These are phyloP conservation scores for Cubamyces lactineus DNA, from an alignment of 768 basidiomycete species.

Conservation along the genomic window DNA sequence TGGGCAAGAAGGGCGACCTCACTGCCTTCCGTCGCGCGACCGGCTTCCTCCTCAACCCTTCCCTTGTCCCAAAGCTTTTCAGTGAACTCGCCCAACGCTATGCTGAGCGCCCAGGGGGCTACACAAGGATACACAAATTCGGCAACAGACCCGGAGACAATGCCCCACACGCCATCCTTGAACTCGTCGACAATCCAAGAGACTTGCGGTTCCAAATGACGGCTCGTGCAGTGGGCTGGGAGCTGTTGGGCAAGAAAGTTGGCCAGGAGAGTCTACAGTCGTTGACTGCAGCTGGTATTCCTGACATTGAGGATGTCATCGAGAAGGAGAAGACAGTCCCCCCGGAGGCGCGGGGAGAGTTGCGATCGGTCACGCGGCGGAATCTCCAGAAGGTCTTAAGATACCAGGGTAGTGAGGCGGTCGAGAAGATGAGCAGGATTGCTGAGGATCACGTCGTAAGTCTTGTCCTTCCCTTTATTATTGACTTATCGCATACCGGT, in stretches of 20 bases:
- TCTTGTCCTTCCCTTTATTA: slow-evolving; percentile 25
- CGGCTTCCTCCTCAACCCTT: slow-evolving; percentile 76
- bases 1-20: slow-evolving; percentile 84
- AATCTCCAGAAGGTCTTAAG: slow-evolving; percentile 76
- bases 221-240: slow-evolving; percentile 85
- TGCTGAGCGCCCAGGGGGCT: slow-evolving; percentile 82
- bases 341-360: slow-evolving; percentile 42
- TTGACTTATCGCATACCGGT: neutral
- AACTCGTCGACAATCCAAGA: slow-evolving; percentile 91
- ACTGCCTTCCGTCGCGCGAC: slow-evolving; percentile 72
- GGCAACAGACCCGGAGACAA: slow-evolving; percentile 93
- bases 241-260: slow-evolving; percentile 64
- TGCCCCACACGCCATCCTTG: slow-evolving; percentile 88
- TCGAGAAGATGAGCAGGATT: slow-evolving; percentile 54
- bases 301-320: slow-evolving; percentile 49
- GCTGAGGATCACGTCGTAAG: slow-evolving; percentile 70
- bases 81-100: slow-evolving; percentile 80
- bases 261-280: slow-evolving; percentile 45
- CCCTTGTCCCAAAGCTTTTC: slow-evolving; percentile 82
- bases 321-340: slow-evolving; percentile 49
- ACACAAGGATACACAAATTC: slow-evolving; percentile 91
- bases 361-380: slow-evolving; percentile 71
- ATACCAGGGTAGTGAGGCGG: slow-evolving; percentile 54
- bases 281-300: slow-evolving; percentile 55
- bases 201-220: slow-evolving; percentile 91